Evolutionary conservation across 2,329 filamentous ascomycete species (phyloP).

Genomic region (Aspergillaceae sp.): DNA sequence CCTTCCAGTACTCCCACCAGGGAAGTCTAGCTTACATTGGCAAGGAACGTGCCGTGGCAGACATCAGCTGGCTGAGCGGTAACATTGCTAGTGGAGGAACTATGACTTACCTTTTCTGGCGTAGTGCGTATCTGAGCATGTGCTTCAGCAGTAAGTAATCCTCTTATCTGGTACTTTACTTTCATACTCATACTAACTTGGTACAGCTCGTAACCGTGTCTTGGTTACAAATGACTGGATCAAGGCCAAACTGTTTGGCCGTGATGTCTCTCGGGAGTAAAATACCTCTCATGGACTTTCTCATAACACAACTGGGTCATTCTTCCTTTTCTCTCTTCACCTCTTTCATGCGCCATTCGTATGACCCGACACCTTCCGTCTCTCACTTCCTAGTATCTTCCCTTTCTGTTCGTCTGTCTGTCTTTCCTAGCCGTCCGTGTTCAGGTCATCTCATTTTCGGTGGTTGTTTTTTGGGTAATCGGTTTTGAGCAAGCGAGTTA

Average conservation of each 20-base stretch:
- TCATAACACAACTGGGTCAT: not conserved
- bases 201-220: constrained; percentile 77
- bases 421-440: constrained; percentile 16
- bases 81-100: constrained; percentile 91
- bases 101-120: constrained; percentile 97
- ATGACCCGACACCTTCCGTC: constrained; percentile 6
- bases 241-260: constrained; percentile 93
- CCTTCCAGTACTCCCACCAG: constrained; percentile 98
- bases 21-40: constrained; percentile 96
- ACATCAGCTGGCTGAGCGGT: constrained; percentile 94
- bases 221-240: constrained; percentile 91
- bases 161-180: not conserved
- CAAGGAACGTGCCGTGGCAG: constrained; percentile 93
- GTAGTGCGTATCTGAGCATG: constrained; percentile 97
- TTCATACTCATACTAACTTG: constrained; percentile 9
- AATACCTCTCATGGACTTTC: constrained; percentile 2
- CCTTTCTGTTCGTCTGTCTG: constrained; percentile 8
- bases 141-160: constrained; percentile 89
- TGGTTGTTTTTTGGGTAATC: not conserved
- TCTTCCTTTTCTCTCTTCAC: no score
- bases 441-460: constrained; percentile 5
- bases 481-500: constrained; percentile 4
- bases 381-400: constrained; percentile 5
- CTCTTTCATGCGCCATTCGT: constrained; percentile 2
- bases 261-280: constrained; percentile 61